Evolutionary conservation across 495 filamentous ascomycete species (phyloP).

Genomic region (Aspergillus cavernicola): DNA sequence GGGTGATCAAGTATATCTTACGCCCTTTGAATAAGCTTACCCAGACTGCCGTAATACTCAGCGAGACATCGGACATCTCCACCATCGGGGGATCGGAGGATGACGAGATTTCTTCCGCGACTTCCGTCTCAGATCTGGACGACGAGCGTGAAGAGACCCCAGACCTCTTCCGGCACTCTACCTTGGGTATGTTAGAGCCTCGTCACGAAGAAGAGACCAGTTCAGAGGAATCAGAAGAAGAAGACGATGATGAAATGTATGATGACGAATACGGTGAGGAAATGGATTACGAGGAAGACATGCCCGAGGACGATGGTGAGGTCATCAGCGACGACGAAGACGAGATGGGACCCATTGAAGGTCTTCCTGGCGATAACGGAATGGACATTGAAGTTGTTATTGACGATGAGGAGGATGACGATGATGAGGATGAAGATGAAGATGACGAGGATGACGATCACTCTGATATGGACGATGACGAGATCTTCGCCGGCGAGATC

Average conservation of each 20-base stretch:
- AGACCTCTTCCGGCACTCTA: constrained; percentile 94
- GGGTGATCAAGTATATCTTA: constrained; percentile 93
- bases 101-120: constrained; percentile 85
- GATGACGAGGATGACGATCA: constrained; percentile 66
- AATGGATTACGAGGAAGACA: constrained; percentile 83
- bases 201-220: constrained; percentile 71
- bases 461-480: constrained; percentile 51
- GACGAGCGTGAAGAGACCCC: constrained; percentile 94
- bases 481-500: constrained; percentile 51
- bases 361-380: constrained; percentile 70
- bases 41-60: constrained; percentile 78
- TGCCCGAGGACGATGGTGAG: constrained; percentile 74
- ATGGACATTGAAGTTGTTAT: constrained; percentile 83
- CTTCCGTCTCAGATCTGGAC: constrained; percentile 82
- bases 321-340: constrained; percentile 88
- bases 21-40: constrained; percentile 83
- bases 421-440: constrained; percentile 58
- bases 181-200: constrained; percentile 90
- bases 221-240: constrained; percentile 59
- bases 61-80: constrained; percentile 70
- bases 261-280: constrained; percentile 84
- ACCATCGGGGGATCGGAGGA: constrained; percentile 68
- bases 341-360: constrained; percentile 75
- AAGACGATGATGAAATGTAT: constrained; percentile 83
- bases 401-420: constrained; percentile 60